Conservation (phyloP, 73 alveolate genomes). For the Uronychia binucleata region DNA sequence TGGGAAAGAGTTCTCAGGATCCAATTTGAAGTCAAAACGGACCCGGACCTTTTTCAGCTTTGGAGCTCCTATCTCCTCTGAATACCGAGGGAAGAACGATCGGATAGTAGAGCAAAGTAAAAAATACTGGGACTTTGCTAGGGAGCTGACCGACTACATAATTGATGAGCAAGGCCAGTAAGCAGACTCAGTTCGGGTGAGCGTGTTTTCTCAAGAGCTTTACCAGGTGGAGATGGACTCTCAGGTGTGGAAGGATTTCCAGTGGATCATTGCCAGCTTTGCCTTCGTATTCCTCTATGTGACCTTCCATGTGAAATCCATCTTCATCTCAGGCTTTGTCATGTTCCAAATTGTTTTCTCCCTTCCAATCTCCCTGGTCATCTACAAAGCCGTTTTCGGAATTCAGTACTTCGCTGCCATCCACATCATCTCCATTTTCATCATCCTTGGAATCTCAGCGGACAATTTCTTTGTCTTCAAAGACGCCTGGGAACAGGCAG, state of each 20-base stretch:
- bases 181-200: neutral
- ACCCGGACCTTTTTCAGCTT: too few relatives aligned
- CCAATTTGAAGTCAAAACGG: too few relatives aligned
- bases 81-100: too few relatives aligned
- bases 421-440: slow-evolving; percentile 40
- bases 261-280: neutral
- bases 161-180: neutral
- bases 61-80: too few relatives aligned
- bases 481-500: slow-evolving; percentile 36
- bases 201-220: too few relatives aligned
- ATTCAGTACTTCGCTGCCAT: slow-evolving; percentile 37
- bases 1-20: too few relatives aligned
- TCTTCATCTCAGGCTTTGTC: slow-evolving; percentile 11
- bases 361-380: slow-evolving; percentile 37
- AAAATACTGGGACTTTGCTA: too few relatives aligned
- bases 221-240: neutral
- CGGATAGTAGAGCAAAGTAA: too few relatives aligned
- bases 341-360: slow-evolving; percentile 26
- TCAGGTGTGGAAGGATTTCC: neutral
- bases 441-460: slow-evolving; percentile 60
- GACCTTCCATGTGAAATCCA: slow-evolving; percentile 10
- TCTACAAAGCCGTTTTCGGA: slow-evolving; percentile 40
- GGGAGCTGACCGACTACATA: too few relatives aligned
- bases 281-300: slow-evolving; percentile 15
- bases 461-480: slow-evolving; percentile 52